Evolutionary conservation across 2,329 filamentous ascomycete species (phyloP), one percentile per base, ranked within the genome.

Genomic region (Alternaria sp.): DNA sequence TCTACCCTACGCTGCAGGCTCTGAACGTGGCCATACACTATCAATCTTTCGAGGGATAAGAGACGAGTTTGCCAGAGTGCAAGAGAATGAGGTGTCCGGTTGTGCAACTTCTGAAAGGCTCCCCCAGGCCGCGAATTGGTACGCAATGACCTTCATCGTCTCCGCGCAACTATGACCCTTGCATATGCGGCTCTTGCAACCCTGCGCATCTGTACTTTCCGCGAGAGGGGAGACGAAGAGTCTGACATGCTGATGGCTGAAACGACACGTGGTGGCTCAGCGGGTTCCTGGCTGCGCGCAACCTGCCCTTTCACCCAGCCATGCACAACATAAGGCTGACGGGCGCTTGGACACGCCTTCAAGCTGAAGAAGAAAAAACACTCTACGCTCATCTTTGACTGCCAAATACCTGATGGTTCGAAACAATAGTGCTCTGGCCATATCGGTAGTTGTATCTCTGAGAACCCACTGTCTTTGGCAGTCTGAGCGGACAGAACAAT

Each of bases 201-300:
- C 16, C 34, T 49, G 11, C n/a, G 14, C 22, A 14, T 32, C 20
- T 49, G 5, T 28, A 27, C 7, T 38, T 28, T 22, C 41, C 48
- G 27, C 20, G 9, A 14, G 16, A 11, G 5, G 38, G 40, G 34
- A 50, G 36, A 58, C 52, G 52, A 48, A 10, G 27, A 16, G 22
- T 53, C 44, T 18, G 41, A 48, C n/a, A 20, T 18, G 34, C 27
- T 45, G 28, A 20, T 36, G 25, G 45, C 53, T 57, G 58, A 57
- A 51, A 51, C 54, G 54, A 36, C 54, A 60, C 54, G 54, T 60
- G 58, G 41, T 52, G 58, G 58, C 58, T 57, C 9, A 60, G 53
- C 53, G 11, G 18, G n/a, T 11, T 46, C 25, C 28, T 44, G 34
- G 49, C 45, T 34, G 38, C 38, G 18, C 25, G 25, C 41, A 11